A percentile compares a stretch with the other conserved stretches of the same genome.
Evolutionary conservation across 176 grass and related monocot species (phyloP).

Genomic region (Puccinellia tenuiflora): DNA sequence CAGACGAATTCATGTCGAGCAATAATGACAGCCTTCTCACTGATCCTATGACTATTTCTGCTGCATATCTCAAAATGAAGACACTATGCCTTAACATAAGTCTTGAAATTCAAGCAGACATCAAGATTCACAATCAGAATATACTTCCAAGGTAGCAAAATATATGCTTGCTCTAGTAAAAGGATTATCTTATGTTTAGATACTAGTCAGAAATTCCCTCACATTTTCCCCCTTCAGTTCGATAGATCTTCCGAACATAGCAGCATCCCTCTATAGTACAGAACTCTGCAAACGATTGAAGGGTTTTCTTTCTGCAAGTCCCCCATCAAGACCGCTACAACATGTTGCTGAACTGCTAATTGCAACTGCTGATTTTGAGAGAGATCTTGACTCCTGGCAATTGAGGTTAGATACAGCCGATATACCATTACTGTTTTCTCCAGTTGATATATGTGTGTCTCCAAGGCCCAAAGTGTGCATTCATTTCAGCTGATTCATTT

Average conservation of each 20-base stretch:
- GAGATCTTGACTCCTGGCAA: slow-evolving; percentile 84
- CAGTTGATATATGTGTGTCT: not conserved
- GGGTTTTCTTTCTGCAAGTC: slow-evolving; percentile 82
- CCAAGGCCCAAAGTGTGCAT: not conserved
- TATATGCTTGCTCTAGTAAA: slow-evolving; percentile 6
- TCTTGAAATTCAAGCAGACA: slow-evolving; percentile 91
- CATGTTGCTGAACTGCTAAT: slow-evolving; percentile 87
- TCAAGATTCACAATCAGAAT: slow-evolving; percentile 93
- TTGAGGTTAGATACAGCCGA: slow-evolving; percentile 52
- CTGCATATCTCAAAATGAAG: slow-evolving; percentile 97
- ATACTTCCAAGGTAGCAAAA: slow-evolving; percentile 77
- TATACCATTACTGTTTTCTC: slow-evolving; percentile 3
- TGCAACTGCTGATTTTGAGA: slow-evolving; percentile 83
- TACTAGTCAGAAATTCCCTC: not conserved
- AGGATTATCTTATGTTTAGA: not conserved
- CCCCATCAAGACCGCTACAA: slow-evolving; percentile 68
- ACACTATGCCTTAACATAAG: slow-evolving; percentile 77
- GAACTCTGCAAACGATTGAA: slow-evolving; percentile 78
- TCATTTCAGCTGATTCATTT: slow-evolving; percentile 22
- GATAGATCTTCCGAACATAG: slow-evolving; percentile 94
- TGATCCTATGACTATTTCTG: slow-evolving; percentile 70
- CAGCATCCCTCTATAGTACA: slow-evolving; percentile 79
- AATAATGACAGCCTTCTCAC: slow-evolving; percentile 74
- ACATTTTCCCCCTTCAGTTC: slow-evolving; percentile 47
- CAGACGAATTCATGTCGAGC: slow-evolving; percentile 84